Evolutionary conservation across 495 filamentous ascomycete species (phyloP), one percentile per base, ranked within the genome.

Genomic region (Ascobolus immersus): DNA sequence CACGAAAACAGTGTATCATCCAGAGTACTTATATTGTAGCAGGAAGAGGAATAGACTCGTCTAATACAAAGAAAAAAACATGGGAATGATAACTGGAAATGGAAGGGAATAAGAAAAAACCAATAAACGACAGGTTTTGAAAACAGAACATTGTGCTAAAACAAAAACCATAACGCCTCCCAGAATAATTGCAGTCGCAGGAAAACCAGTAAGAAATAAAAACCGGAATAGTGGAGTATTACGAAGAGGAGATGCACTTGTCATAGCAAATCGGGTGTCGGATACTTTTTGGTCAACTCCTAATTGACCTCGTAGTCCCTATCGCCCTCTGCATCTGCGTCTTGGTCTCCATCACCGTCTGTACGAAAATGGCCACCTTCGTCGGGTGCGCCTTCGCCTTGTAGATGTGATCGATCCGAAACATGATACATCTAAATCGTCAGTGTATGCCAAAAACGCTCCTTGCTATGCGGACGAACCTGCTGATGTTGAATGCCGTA

Each of bases 371-470:
- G n/a, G n/a, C n/a, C n/a, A n/a, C n/a, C n/a, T n/a, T 50, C 55
- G 42, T 44, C 51, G 52, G 36, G 34, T 34, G 47, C 50, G 17
- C 45, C 53, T 40, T 50, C 48, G 44, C 55, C 57, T 38, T 60
- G 57, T 35, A 50, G 34, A 41, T 65, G 56, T 33, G 51, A 48
- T 39, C 59, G 55, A 41, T 64, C 63, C 44, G 50, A 51, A 26
- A 68, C 59, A 39, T 63, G 60, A 45, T 65, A 65, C 61, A 69
- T 69, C 55, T 68, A 44, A 42, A n/a, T n/a, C n/a, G n/a, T n/a
- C n/a, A 9, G 32, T 2, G 11, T 37, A 28, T 36, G 32, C 28
- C 18, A 21, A 28, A 19, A n/a, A n/a, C n/a, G n/a, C n/a, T n/a
- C n/a, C n/a, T n/a, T n/a, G n/a, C n/a, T n/a, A n/a, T n/a, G n/a